Percentiles rank a stretch among this genome's conserved stretches.
phyloP scores from a whole-genome alignment of 768 basidiomycete species.

The Strobilomyces confusus region DNA sequence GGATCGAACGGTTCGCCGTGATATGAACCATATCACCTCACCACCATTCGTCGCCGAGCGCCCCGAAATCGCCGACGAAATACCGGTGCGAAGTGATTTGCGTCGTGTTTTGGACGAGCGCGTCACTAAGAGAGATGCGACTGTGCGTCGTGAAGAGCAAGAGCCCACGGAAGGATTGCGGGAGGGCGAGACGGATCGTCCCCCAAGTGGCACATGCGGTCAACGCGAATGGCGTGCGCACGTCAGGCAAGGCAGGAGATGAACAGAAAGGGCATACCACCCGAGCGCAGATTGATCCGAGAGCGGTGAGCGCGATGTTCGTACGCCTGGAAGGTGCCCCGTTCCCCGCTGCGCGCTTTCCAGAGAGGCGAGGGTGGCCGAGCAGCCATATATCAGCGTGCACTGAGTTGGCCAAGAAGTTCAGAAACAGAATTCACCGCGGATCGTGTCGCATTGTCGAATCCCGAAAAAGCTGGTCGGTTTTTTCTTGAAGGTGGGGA shows the following conservation, averaged over 20 bases:
- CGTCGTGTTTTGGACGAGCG: slow-evolving; percentile 12
- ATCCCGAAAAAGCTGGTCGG: slow-evolving; percentile 26
- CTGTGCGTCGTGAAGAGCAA: slow-evolving; percentile 21
- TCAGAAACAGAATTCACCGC: slow-evolving; percentile 35
- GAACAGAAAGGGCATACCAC: slow-evolving; percentile 12
- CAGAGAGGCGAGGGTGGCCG: no score
- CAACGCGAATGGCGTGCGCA: slow-evolving; percentile 15
- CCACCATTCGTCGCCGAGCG: slow-evolving; percentile 18
- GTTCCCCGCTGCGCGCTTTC: no score
- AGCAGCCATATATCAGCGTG: slow-evolving; percentile 40
- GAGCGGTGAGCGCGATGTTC: slow-evolving; percentile 17
- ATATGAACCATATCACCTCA: slow-evolving; percentile 17
- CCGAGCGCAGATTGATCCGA: slow-evolving; percentile 12
- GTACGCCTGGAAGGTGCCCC: slow-evolving; percentile 7
- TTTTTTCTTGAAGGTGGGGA: slow-evolving; percentile 22
- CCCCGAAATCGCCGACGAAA: slow-evolving; percentile 24
- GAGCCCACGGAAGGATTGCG: slow-evolving; percentile 17
- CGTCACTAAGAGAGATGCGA: slow-evolving; percentile 9
- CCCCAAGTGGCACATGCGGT: slow-evolving; percentile 9
- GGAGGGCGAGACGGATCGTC: slow-evolving; percentile 12
- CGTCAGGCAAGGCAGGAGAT: no score
- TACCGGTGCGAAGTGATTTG: slow-evolving; percentile 22
- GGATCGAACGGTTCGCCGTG: slow-evolving; percentile 16
- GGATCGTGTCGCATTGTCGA: neutral
- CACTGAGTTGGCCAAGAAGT: slow-evolving; percentile 33